These are phyloP conservation scores for Phialophora tarda DNA, from an alignment of 2,329 filamentous ascomycete species.

Conservation along the genomic window DNA sequence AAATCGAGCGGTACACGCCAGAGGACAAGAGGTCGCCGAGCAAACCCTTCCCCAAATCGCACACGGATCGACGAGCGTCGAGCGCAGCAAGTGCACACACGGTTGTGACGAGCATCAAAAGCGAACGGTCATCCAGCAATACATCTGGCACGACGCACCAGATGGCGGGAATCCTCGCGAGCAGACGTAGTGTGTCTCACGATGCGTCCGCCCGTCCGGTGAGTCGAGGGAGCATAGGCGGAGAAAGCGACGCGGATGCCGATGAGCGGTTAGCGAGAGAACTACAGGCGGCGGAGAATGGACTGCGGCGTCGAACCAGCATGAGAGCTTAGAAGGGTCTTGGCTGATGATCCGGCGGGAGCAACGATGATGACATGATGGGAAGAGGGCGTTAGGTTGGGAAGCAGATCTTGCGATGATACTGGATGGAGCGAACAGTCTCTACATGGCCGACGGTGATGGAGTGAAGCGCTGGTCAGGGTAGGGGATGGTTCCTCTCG, in stretches of 20 bases:
- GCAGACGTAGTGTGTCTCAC: conserved; percentile 23
- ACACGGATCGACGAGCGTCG: conserved; percentile 31
- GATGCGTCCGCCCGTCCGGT: conserved; percentile 21
- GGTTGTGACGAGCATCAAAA: conserved; percentile 31
- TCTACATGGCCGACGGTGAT: not conserved
- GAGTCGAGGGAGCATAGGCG: conserved; percentile 30
- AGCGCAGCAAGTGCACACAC: conserved; percentile 34
- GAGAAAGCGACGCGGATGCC: conserved; percentile 34
- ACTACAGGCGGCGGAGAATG: conserved; percentile 38
- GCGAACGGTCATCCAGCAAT: conserved; percentile 35
- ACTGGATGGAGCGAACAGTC: conserved; percentile 3
- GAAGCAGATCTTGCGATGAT: conserved; percentile 5
- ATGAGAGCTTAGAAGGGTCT: conserved; percentile 36
- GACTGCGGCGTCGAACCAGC: conserved; percentile 37
- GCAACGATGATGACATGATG: conserved; percentile 14
- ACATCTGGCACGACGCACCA: conserved; percentile 35
- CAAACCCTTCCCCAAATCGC: conserved; percentile 26
- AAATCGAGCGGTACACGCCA: conserved; percentile 48
- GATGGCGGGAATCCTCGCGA: conserved; percentile 22
- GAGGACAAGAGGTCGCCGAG: conserved; percentile 40
- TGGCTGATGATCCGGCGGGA: not conserved
- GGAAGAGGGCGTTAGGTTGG: conserved; percentile 20
- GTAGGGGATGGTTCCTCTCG: not conserved
- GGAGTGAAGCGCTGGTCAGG: conserved; percentile 1
- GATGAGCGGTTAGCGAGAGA: conserved; percentile 38